These are phyloP conservation scores for Prunella vulgaris DNA, from an alignment of 257 asterid species.

Conservation along the genomic window DNA sequence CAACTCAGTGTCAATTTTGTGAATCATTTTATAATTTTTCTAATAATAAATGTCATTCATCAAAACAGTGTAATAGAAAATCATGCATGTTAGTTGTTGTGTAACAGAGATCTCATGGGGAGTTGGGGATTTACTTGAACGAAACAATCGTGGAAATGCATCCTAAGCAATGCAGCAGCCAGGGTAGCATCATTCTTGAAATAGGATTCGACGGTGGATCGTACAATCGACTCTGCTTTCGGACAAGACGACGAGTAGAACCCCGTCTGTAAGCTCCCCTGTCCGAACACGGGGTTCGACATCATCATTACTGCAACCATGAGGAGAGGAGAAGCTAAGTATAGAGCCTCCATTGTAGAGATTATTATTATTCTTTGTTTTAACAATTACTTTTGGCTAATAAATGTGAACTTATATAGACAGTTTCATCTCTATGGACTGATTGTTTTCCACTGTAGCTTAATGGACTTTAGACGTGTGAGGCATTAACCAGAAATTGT, in stretches of 20 bases:
- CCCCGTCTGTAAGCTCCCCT: constrained; percentile 39
- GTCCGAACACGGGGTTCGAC: constrained; percentile 18
- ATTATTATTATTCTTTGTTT: neutral
- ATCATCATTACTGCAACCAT: neutral
- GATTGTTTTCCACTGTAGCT: neutral
- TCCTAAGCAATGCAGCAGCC: constrained; percentile 67
- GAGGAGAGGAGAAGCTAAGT: constrained; percentile 15
- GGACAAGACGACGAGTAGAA: constrained; percentile 61
- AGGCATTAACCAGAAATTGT: neutral
- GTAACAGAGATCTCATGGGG: no score
- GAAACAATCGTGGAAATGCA: constrained; percentile 74
- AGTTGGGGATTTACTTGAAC: constrained; percentile 37
- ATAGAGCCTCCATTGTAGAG: constrained; percentile 24
- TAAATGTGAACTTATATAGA: neutral
- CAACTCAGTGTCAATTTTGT: no score
- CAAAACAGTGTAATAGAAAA: no score
- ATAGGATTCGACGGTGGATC: constrained; percentile 52
- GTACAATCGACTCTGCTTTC: constrained; percentile 54
- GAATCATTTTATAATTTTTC: no score
- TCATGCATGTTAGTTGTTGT: no score
- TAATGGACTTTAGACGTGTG: constrained; percentile 22
- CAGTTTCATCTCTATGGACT: neutral
- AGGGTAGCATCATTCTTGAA: constrained; percentile 39
- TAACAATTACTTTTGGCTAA: neutral
- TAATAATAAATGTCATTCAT: no score